Evolutionary conservation across 768 basidiomycete genomes (phyloP), one percentile per base, ranked within the genome.

Genomic region (Russula emetica): DNA sequence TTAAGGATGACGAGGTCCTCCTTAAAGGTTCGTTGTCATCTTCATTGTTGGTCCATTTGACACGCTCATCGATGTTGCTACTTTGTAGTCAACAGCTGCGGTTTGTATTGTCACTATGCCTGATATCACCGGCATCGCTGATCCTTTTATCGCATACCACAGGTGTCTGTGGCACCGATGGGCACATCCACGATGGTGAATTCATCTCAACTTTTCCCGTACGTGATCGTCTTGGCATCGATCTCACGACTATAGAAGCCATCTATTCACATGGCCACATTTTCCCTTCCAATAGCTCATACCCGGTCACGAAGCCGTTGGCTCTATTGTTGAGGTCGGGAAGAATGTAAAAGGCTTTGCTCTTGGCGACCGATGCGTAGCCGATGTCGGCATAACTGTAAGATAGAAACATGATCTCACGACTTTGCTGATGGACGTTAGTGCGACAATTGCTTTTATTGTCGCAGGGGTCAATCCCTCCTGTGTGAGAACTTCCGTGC

Each of bases 401-500:
- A 72, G 85, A 72, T 42, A 34, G 6, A 18, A n/a, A 36, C 16
- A 2, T 38, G 2, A 42, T 13, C 55, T 34, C n/a, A 22, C 14
- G 42, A 52, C 49, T 55, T 51, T 50, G 44, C 52, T 58, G 24
- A 56, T 34, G 7, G 47, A 40, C 22, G 13, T 56, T 30, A 92
- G 89, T 94, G 93, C 76, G 88, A 85, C 9, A 80, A 78, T 63
- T 95, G 93, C 75, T 92, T 93, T 77, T 93, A 85, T 77, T 95
- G 94, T 75, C 84, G 91, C 57, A 83, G 90, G 50, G 92, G 92
- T n/a, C 78, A 90, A 70, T 81, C 84, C 22, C 78, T 94, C 11
- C 77, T 92, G 60, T 96, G 94, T 76, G 92, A 94, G 74, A 80
- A 91, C 77, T 94, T 93, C 75, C 79, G 85, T 61, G 83, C 88